Evolutionary conservation across 148 eudicot genomes (phyloP), one percentile per base, ranked within the genome.

Genomic region (Camellia sinensis): DNA sequence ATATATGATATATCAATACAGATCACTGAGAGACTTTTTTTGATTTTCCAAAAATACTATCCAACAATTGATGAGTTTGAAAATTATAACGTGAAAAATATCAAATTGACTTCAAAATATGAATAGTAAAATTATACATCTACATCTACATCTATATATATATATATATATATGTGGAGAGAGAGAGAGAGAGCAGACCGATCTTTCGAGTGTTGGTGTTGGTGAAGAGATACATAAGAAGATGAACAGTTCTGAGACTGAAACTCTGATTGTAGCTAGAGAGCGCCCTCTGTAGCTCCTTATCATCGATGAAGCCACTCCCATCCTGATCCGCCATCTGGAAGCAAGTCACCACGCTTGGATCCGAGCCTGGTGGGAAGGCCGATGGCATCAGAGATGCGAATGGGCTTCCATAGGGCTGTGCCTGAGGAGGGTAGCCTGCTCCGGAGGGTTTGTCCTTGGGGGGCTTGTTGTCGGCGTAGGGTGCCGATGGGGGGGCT

Each of bases 361-460:
- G 98, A 74, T 96, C 99, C 4, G 98, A 91, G 6, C 99, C 99
- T 3, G 97, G 98, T 0, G 97, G 95, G 19, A 95, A 95, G 3
- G 90, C 83, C 14, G 98, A 92, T 21, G 98, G 99, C 78, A 90
- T 22, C n/a, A 92, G 80, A 40, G 94, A 72, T 2, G 93, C 89
- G 64, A 95, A 93, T 15, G 99, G 99, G 59, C 83, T 86, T 1
- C 89, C 89, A 53, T 87, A 87, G 59, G 84, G 74, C 40, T 82
- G 79, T 18, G 82, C 48, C 40, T 80, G 63, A 70, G 88, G 79
- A 0, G 90, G 84, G 57, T 80, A 78, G 0, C 74, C 83, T 7
- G 44, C 62, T 62, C 59, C 56, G 41, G 60, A 44, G 67, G 67
- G 78, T 53, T 76, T 22, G 50, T 75, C 78, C 68, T 75, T 75